A percentile compares a stretch with the other conserved stretches of the same genome.
phyloP scores from a whole-genome alignment of 2,329 filamentous ascomycete genomes.

The Ophiosphaerella herpotricha region DNA sequence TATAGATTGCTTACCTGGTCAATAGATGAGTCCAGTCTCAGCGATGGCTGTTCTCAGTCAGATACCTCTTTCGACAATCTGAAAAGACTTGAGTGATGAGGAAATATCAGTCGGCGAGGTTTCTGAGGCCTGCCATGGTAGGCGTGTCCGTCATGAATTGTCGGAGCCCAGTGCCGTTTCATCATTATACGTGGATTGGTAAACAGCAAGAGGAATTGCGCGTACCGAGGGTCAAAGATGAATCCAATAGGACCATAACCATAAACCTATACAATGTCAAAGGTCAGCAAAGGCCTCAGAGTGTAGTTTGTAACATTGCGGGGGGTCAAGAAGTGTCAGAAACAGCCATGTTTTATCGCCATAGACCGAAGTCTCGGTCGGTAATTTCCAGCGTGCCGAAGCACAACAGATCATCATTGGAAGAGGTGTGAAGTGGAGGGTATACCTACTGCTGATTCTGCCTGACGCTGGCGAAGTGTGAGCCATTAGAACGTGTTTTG shows the following conservation, averaged over 20 bases:
- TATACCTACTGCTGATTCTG: conserved; percentile 6
- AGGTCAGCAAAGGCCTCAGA: conserved; percentile 20
- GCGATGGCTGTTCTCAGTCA: conserved; percentile 10
- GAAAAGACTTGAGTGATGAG: conserved; percentile 1
- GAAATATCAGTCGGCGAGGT: conserved; percentile 91
- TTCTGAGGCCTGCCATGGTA: conserved; percentile 99
- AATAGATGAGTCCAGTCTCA: neutral
- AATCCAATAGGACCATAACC: neutral
- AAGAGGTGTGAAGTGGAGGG: conserved; percentile 2
- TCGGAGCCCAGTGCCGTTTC: conserved; percentile 99
- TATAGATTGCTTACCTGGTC: conserved; percentile 22
- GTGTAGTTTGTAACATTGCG: conserved; percentile 7
- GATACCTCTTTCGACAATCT: conserved; percentile 2
- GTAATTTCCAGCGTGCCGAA: conserved; percentile 53
- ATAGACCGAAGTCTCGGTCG: conserved; percentile 48
- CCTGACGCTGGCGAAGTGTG: too few relatives aligned
- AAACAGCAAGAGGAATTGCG: conserved; percentile 16
- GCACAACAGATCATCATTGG: conserved; percentile 48
- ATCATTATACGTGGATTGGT: conserved; percentile 61
- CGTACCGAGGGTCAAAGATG: conserved; percentile 26
- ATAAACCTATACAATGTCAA: conserved; percentile 3
- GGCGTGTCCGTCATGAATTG: conserved; percentile 80
- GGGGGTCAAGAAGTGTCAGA: conserved; percentile 39
- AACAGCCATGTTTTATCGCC: conserved; percentile 50
- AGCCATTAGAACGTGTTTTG: neutral